These are phyloP conservation scores for Tilletiopsis washingtonensis DNA, from an alignment of 1,284 basidiomycete species.

Conservation along the genomic window DNA sequence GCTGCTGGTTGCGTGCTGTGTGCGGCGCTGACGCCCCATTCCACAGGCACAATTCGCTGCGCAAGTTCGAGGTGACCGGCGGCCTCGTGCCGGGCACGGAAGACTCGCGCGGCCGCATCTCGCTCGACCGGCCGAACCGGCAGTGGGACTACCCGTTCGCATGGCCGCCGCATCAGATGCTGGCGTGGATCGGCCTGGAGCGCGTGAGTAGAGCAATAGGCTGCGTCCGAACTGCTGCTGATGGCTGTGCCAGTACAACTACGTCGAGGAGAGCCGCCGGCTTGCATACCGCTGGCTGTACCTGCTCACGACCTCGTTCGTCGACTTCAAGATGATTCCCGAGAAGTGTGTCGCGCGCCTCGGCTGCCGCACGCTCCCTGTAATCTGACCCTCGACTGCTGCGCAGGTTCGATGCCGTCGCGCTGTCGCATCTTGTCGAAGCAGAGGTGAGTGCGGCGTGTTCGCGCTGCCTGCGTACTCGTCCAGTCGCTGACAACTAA, in stretches of 20 bases:
- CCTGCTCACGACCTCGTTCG: constrained; percentile 56
- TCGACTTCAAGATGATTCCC: constrained; percentile 89
- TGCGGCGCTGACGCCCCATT: constrained; percentile 52
- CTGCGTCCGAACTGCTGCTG: no score
- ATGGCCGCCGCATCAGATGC: constrained; percentile 68
- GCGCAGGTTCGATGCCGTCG: constrained; percentile 90
- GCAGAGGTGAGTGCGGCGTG: no score
- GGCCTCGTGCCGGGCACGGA: constrained; percentile 96
- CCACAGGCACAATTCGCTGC: constrained; percentile 69
- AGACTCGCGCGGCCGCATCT: constrained; percentile 88
- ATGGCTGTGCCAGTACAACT: no score
- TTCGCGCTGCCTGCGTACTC: no score
- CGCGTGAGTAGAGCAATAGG: no score
- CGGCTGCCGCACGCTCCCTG: constrained; percentile 2
- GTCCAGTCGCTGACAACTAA: no score
- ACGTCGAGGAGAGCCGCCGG: constrained; percentile 83
- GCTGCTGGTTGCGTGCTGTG: constrained; percentile 54
- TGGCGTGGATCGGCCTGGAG: constrained; percentile 93
- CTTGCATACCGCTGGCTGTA: constrained; percentile 93
- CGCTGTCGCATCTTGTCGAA: constrained; percentile 85
- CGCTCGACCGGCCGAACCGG: constrained; percentile 90
- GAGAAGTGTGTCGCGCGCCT: constrained; percentile 62
- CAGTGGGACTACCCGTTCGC: constrained; percentile 68
- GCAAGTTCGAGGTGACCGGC: constrained; percentile 91
- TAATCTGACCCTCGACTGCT: no score